Conservation (phyloP, 2,329 filamentous ascomycete genomes). For the Rhynchosporium graminicola region DNA sequence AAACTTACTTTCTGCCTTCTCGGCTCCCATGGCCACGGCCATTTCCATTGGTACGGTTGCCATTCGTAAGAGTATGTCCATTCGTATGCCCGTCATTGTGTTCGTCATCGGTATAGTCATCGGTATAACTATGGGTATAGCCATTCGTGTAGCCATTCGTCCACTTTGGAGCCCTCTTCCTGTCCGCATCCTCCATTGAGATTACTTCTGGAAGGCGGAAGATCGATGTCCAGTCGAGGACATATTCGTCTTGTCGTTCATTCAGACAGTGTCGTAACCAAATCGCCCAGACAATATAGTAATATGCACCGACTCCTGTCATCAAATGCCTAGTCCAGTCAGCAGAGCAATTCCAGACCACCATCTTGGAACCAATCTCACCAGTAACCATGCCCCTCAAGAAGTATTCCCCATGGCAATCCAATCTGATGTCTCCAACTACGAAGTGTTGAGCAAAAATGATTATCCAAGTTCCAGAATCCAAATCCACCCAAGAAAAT, state of each 20-base stretch:
- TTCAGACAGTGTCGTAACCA: conserved; percentile 72
- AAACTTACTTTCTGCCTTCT: conserved; percentile 29
- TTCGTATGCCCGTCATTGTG: conserved; percentile 6
- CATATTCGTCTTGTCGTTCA: conserved; percentile 64
- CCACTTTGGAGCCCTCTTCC: conserved; percentile 1
- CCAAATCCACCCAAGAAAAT: conserved; percentile 62
- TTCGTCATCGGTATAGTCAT: conserved; percentile 19
- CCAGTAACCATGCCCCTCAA: conserved; percentile 75
- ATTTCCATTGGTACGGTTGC: conserved; percentile 25
- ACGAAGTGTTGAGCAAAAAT: conserved; percentile 50
- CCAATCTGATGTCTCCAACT: conserved; percentile 62
- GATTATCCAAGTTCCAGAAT: conserved; percentile 69
- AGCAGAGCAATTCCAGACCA: background rate
- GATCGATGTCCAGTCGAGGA: conserved; percentile 61
- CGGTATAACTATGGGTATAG: conserved; percentile 14
- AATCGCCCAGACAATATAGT: conserved; percentile 71
- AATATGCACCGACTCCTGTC: conserved; percentile 70
- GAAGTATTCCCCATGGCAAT: conserved; percentile 70
- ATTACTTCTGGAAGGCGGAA: conserved; percentile 46
- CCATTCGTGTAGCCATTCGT: conserved; percentile 11
- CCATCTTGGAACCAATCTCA: conserved; percentile 42
- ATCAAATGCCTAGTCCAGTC: conserved; percentile 58
- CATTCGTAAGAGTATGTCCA: background rate
- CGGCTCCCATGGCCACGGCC: background rate
- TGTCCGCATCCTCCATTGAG: conserved; percentile 24